Evolutionary conservation across 495 filamentous ascomycete species (phyloP), one percentile per base, ranked within the genome.

Genomic region (Amorphotheca resinae): DNA sequence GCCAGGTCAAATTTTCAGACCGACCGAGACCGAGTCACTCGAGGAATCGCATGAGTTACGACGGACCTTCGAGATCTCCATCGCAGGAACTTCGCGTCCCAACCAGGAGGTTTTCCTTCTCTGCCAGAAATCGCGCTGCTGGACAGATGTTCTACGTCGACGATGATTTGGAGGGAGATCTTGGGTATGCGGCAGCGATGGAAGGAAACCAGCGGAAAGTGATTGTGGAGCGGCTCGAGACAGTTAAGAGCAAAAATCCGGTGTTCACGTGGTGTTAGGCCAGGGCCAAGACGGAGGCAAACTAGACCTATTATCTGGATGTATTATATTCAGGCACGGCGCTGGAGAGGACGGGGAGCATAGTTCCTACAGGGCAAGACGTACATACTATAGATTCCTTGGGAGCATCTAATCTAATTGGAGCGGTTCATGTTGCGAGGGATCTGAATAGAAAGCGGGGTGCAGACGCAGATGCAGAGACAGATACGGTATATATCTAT

Each of bases 261-360:
- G 85, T 98, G 11, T 98, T 98, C 63, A 94, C 84, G 30, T 98
- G 91, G 86, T 98, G 93, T 72, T 95, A 66, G 72, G 41, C n/a
- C n/a, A n/a, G n/a, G n/a, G n/a, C 21, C 11, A 25, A 12, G 26
- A 14, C 4, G 28, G 28, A 11, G 28, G 28, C 15, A 11, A 32
- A 9, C 1, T 32, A 32, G 28, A 9, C 11, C 15, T 14, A 14
- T 2, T 32, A 32, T 32, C 28, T 32, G 28, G 28, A 32, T 32
- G 2, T 18, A 1, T 38, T 11, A 18, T 22, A 8, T 22, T n/a
- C 17, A 9, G 18, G 22, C n/a, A n/a, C n/a, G n/a, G n/a, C n/a
- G n/a, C n/a, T n/a, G n/a, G n/a, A n/a, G n/a, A n/a, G n/a, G n/a
- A n/a, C n/a, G n/a, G n/a, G n/a, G n/a, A n/a, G n/a, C n/a, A n/a